phyloP scores from a whole-genome alignment of 139 green algal genomes.

The Yamagishiella unicocca region DNA sequence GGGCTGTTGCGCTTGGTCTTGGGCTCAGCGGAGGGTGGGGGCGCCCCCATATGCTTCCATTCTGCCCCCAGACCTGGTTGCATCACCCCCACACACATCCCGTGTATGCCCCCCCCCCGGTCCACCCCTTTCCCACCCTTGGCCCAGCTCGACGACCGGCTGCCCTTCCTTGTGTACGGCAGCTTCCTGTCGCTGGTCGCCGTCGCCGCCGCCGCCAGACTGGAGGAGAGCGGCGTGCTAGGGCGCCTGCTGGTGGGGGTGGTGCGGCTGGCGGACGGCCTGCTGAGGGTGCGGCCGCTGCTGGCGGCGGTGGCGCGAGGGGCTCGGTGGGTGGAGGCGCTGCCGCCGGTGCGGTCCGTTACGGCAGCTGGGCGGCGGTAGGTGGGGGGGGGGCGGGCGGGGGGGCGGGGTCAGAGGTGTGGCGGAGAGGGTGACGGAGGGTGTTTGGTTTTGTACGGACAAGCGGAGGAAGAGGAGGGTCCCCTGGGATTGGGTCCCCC shows the following conservation, averaged over 20 bases:
- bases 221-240: background rate
- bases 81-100: too few relatives aligned
- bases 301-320: background rate
- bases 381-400: background rate
- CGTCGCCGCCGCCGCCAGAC: background rate
- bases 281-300: constrained; percentile 3
- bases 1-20: too few relatives aligned
- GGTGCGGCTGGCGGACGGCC: background rate
- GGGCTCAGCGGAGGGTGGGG: too few relatives aligned
- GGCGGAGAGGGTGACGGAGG: too few relatives aligned
- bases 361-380: background rate
- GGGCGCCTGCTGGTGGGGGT: background rate
- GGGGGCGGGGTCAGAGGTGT: too few relatives aligned
- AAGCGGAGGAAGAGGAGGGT: too few relatives aligned
- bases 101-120: background rate
- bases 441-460: too few relatives aligned
- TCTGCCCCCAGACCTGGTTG: too few relatives aligned
- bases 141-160: background rate
- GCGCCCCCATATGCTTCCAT: too few relatives aligned
- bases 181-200: constrained; percentile 2
- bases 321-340: background rate
- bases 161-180: constrained; percentile 25
- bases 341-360: background rate
- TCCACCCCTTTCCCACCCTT: background rate
- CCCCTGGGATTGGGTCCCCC: too few relatives aligned